These are phyloP conservation scores for Oryza nivara DNA, from an alignment of 176 grass and related monocot species.

Conservation along the genomic window DNA sequence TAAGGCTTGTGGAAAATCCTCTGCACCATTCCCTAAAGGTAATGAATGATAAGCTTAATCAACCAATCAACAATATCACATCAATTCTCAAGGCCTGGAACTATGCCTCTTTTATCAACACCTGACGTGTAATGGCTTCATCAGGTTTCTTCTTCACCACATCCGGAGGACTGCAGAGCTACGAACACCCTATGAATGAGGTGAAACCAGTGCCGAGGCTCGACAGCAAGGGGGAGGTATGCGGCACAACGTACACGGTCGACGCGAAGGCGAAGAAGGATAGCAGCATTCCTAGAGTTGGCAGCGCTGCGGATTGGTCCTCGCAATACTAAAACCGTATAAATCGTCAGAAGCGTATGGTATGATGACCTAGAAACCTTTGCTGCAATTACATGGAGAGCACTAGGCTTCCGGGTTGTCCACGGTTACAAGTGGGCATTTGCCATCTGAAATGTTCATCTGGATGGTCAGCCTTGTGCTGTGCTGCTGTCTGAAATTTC, in stretches of 20 bases:
- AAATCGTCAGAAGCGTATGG: not conserved
- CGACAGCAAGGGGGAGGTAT: slow-evolving; percentile 79
- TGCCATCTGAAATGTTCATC: not conserved
- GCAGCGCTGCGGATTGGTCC: slow-evolving; percentile 77
- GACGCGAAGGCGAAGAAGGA: slow-evolving; percentile 69
- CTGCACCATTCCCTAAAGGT: slow-evolving; percentile 79
- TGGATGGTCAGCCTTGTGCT: not conserved
- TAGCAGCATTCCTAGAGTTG: slow-evolving; percentile 59
- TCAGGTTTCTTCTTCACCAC: slow-evolving; percentile 89
- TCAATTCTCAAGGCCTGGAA: not conserved
- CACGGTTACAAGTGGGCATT: not conserved
- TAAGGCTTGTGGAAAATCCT: slow-evolving; percentile 64
- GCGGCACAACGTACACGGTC: slow-evolving; percentile 64
- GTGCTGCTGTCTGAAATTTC: not conserved
- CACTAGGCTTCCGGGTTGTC: not conserved
- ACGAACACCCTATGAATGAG: slow-evolving; percentile 81
- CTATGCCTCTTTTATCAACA: not conserved
- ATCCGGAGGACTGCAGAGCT: slow-evolving; percentile 67
- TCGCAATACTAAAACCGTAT: slow-evolving; percentile 42
- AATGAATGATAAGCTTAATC: not conserved
- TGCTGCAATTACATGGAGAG: not conserved
- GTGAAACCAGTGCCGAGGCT: slow-evolving; percentile 72
- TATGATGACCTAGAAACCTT: not conserved
- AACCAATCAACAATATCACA: not conserved
- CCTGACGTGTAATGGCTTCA: not conserved